Conservation (phyloP, 768 basidiomycete genomes). For the Goffeauzyma gilvescens region DNA sequence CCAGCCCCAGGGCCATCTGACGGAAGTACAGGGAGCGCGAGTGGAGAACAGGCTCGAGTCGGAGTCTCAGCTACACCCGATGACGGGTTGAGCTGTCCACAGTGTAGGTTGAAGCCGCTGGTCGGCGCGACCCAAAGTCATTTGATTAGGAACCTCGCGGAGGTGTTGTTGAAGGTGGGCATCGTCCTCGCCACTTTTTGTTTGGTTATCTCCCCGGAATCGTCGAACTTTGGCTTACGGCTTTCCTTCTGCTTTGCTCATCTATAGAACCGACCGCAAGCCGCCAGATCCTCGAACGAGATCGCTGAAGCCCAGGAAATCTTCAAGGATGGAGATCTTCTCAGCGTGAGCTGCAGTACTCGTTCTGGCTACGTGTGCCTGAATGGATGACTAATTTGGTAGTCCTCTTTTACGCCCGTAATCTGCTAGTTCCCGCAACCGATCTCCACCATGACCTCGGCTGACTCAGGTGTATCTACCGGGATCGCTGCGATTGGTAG, state of each 20-base stretch:
- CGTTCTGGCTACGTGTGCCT: too few species aligned
- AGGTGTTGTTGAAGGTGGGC: conserved; percentile 5
- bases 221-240: too few species aligned
- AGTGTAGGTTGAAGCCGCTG: conserved; percentile 3
- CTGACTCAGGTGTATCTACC: too few species aligned
- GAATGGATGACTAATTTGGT: too few species aligned
- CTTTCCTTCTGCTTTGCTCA: too few species aligned
- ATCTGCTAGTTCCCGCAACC: too few species aligned
- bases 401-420: too few species aligned
- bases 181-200: not conserved
- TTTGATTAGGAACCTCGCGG: conserved; percentile 2
- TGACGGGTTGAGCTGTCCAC: conserved; percentile 7
- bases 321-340: conserved; percentile 4
- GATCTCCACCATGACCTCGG: too few species aligned
- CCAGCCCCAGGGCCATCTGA: not conserved
- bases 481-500: too few species aligned
- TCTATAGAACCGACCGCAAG: conserved; percentile 4
- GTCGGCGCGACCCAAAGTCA: conserved; percentile 1
- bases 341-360: conserved; percentile 8
- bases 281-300: conserved; percentile 2
- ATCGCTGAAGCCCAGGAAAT: not conserved
- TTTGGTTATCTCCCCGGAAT: not conserved
- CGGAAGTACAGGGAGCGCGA: not conserved
- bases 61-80: conserved; percentile 4
- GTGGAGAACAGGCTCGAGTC: conserved; percentile 1